Conservation (phyloP, 2,329 filamentous ascomycete genomes). For the Monilinia vaccinii-corymbosi region DNA sequence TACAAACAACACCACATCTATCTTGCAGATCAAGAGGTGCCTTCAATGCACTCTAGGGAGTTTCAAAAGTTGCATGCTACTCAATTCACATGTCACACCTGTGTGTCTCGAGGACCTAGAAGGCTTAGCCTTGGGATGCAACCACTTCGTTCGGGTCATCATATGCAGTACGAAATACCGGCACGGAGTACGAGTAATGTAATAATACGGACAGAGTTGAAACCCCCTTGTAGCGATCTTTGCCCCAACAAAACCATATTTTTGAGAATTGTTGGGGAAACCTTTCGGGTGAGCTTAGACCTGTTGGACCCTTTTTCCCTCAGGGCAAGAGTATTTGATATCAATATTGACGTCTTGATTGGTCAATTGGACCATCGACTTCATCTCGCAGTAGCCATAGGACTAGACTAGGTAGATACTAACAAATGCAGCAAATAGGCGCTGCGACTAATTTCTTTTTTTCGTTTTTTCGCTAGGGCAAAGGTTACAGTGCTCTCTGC, state of each 20-base stretch:
- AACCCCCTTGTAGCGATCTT: slow-evolving; percentile 7
- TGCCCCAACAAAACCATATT: slow-evolving; percentile 6
- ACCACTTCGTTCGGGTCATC: neutral
- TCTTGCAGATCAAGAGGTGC: neutral
- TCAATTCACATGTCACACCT: neutral
- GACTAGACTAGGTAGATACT: too few relatives aligned
- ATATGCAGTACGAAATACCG: too few relatives aligned
- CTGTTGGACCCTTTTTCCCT: neutral
- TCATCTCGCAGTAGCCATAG: too few relatives aligned
- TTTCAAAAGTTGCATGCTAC: neutral
- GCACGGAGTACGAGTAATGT: too few relatives aligned
- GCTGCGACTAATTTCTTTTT: neutral
- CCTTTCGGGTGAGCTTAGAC: neutral
- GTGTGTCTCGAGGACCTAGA: neutral
- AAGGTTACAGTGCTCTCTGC: neutral
- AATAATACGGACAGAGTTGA: too few relatives aligned
- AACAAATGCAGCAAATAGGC: neutral
- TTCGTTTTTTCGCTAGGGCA: neutral
- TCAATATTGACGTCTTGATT: slow-evolving; percentile 2
- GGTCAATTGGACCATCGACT: neutral
- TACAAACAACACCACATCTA: slow-evolving; percentile 18
- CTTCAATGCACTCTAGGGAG: neutral
- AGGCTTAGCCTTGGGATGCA: neutral
- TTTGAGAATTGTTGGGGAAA: slow-evolving; percentile 10
- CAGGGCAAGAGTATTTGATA: neutral